Base-by-base conservation (phyloP, 306 rosid species). In the Ziziphus jujuba region DNA sequence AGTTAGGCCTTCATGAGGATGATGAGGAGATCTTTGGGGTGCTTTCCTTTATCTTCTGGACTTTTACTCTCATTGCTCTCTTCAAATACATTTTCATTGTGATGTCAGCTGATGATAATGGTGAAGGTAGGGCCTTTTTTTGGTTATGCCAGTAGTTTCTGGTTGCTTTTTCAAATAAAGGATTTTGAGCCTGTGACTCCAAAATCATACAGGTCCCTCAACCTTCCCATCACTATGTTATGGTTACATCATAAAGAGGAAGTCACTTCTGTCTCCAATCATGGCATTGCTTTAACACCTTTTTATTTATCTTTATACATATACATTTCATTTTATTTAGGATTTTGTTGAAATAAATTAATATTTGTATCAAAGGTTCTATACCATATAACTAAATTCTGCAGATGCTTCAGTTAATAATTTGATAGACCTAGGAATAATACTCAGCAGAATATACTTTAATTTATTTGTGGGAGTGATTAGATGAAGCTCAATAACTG, bases 1-100 rank as follows among this genome's bases (percentile, higher is more conserved):
- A 85, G 75, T 65, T 90, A 67, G 85, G 84, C 33, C 85, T 85
- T 62, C 80, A 84, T 61, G 89, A 87, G 80, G 78, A 85, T 15
- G 96, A 87, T 61, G 89, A 90, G 45, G 96, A 85, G 69, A 85
- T 90, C 70, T 78, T 76, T 31, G 95, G 96, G 19, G 95, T 87
- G 55, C 86, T 90, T 74, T 90, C 96, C 28, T 84, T 90, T 63
- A 84, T 87, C 75, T 83, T 90, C 59, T 90, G 95, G 96, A 90
- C 96, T 6, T 74, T 90, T 61, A 87, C 96, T 38, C 70, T 90
- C 66, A 74, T 81, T 70, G 89, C 96, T 65, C 89, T 90, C 75
- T 83, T 84, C 79, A 90, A 90, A 71, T 90, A 90, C 13, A 87
- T 90, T 71, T 74, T 87, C 66, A 76, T 90, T 60, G 95, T 90